A percentile compares a stretch with the other conserved stretches of the same genome.
phyloP scores from a whole-genome alignment of 768 basidiomycete species.

The Psilocybe cubensis region DNA sequence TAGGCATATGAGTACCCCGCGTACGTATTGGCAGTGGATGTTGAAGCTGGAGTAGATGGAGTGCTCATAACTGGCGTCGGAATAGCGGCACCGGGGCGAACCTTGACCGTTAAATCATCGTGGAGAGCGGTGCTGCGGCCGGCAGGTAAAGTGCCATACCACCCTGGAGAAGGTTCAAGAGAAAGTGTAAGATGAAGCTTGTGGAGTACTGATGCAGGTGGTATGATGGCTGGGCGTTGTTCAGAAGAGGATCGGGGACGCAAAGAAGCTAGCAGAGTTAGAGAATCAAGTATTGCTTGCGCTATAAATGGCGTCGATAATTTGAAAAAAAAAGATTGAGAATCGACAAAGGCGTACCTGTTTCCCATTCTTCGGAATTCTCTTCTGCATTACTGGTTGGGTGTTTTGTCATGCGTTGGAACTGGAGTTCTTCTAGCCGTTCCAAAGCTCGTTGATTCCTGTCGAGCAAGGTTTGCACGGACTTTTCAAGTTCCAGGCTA shows the following conservation, averaged over 20 bases:
- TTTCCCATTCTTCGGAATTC: constrained; percentile 83
- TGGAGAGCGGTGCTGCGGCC: constrained; percentile 62
- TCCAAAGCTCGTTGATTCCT: constrained; percentile 66
- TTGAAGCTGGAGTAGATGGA: constrained; percentile 26
- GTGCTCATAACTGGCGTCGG: constrained; percentile 34
- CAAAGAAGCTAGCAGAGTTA: constrained; percentile 68
- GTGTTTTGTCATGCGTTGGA: constrained; percentile 50
- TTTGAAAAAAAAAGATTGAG: constrained; percentile 10
- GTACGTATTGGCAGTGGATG: constrained; percentile 32
- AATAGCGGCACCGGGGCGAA: constrained; percentile 39
- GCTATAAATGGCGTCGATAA: constrained; percentile 53
- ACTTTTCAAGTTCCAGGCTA: constrained; percentile 66
- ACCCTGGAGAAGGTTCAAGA: constrained; percentile 59
- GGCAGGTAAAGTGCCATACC: constrained; percentile 74
- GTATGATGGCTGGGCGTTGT: constrained; percentile 54
- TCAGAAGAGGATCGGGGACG: constrained; percentile 59
- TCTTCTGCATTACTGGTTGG: constrained; percentile 55
- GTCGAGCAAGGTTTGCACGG: constrained; percentile 69
- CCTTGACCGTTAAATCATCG: constrained; percentile 76
- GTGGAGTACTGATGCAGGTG: constrained; percentile 66
- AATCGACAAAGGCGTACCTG: constrained; percentile 51
- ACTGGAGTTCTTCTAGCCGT: constrained; percentile 70
- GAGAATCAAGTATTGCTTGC: constrained; percentile 71
- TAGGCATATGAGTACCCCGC: constrained; percentile 40
- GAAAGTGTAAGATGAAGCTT: constrained; percentile 75